Percentiles rank a stretch among this genome's conserved stretches.
Conservation (phyloP, 495 filamentous ascomycete species). For the Penicillium longicatenatum region DNA sequence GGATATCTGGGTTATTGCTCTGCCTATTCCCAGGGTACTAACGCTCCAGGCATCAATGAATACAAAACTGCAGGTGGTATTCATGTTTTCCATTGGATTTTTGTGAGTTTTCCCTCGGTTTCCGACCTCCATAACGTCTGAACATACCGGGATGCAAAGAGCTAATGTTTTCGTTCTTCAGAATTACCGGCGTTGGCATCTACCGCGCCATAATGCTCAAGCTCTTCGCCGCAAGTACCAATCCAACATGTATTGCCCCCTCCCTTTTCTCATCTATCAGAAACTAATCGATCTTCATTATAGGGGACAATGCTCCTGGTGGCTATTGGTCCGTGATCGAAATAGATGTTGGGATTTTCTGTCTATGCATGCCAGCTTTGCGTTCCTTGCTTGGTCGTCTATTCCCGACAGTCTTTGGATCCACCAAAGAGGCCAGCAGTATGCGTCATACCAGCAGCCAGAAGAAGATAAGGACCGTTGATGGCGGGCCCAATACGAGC, state of each 20-base stretch:
- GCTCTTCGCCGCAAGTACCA: slow-evolving; percentile 18
- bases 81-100: slow-evolving; percentile 27
- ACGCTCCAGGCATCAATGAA: slow-evolving; percentile 20
- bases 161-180: slow-evolving; percentile 5
- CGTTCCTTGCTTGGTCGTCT: slow-evolving; percentile 14
- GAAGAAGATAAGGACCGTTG: slow-evolving; percentile 1
- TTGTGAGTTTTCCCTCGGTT: slow-evolving; percentile 18
- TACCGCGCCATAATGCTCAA: slow-evolving; percentile 18
- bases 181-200: slow-evolving; percentile 24
- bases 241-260: slow-evolving; percentile 22
- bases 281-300: not conserved
- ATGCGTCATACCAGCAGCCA: slow-evolving; percentile 4
- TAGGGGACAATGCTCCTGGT: slow-evolving; percentile 22
- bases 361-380: slow-evolving; percentile 22
- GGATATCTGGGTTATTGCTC: slow-evolving; percentile 44
- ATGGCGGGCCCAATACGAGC: not conserved
- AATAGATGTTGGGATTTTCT: slow-evolving; percentile 25
- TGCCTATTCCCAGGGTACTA: slow-evolving; percentile 32
- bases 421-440: slow-evolving; percentile 1
- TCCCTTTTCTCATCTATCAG: not conserved
- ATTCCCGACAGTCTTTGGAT: slow-evolving; percentile 2
- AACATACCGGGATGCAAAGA: not conserved
- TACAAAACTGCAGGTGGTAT: slow-evolving; percentile 23
- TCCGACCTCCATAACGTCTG: not conserved
- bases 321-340: slow-evolving; percentile 24